phyloP scores from a whole-genome alignment of 257 asterid genomes.

The Nicotiana undulata region DNA sequence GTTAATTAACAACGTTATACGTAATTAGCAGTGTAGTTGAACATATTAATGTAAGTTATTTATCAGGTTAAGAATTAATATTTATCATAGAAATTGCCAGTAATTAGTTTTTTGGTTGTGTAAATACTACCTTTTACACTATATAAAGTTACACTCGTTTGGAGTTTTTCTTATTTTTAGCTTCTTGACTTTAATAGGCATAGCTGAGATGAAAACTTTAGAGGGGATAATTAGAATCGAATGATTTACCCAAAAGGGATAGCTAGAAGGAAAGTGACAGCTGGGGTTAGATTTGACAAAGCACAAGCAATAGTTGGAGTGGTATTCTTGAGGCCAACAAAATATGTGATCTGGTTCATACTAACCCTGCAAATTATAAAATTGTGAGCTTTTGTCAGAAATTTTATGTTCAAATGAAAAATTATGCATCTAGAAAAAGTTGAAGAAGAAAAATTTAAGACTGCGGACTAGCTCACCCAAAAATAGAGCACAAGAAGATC shows the following conservation, averaged over 20 bases:
- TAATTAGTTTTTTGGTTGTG: no score
- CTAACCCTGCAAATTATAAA: constrained; percentile 47
- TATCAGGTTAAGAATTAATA: no score
- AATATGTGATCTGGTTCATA: constrained; percentile 71
- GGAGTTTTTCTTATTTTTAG: no score
- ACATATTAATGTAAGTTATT: not conserved
- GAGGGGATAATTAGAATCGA: not conserved
- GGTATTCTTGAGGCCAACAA: constrained; percentile 75
- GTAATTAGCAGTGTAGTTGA: not conserved
- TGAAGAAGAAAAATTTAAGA: not conserved
- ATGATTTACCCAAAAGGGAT: constrained; percentile 55
- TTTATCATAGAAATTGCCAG: no score
- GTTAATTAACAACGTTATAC: no score
- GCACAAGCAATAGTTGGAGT: constrained; percentile 92
- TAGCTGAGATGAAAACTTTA: no score
- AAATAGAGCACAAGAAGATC: constrained; percentile 64
- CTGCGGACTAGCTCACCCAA: constrained; percentile 44
- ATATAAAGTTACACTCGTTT: no score
- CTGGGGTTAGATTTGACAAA: constrained; percentile 65
- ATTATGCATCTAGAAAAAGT: not conserved
- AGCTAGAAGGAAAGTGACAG: constrained; percentile 71
- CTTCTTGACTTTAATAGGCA: no score
- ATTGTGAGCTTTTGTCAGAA: not conserved
- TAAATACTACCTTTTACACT: no score
- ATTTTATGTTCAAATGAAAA: not conserved